Base-by-base conservation (phyloP, 2,329 filamentous ascomycete genomes). In the Colletotrichum aenigma region DNA sequence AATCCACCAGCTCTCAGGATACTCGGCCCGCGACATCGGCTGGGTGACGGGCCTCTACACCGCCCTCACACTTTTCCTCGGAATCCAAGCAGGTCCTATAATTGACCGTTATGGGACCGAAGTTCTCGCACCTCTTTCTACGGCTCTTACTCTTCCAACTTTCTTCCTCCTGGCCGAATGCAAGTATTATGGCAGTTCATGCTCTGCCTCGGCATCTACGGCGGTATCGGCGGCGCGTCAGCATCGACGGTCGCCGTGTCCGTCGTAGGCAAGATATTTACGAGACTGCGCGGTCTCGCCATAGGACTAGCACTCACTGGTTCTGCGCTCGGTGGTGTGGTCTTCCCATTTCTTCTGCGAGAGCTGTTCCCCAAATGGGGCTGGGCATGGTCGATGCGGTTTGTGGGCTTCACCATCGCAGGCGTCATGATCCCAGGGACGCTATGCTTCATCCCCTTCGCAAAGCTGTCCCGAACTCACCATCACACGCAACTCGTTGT, bases 31-130 rank as follows among this genome's bases (percentile, higher is more conserved):
- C 7, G 84, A 89, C 38, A 83, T 89, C 3, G 88, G 87, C n/a
- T 89, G 87, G 88, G 89, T 89, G 69, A 84, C 86, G 1, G 86
- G 87, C 2, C 76, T 88, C 3, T 85, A 88, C 34, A 83, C 85
- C 4, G 88, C 87, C 70, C 78, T 89, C 2, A 83, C 85, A 0
- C 79, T 89, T 1, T 83, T 87, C 18, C 81, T 88, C 2, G 87
- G 86, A 5, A 85, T 89, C 7, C 87, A 88, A 78, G 83, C 88
- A 13, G 88, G 88, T 0, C 88, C 88, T 2, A 71, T 89, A 9
- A 87, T 89, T 70, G 88, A 89, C 75, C 82, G 83, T 1, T 86
- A 88, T 52, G 88, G 87, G 0, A 86, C 88, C 1, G 81, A 84
- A 6, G 73, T 84, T 32, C 81, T 89, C 12, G 80, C 84, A 1